Evolutionary conservation across 495 filamentous ascomycete species (phyloP), one percentile per base, ranked within the genome.

Genomic region (Niebla homalea): DNA sequence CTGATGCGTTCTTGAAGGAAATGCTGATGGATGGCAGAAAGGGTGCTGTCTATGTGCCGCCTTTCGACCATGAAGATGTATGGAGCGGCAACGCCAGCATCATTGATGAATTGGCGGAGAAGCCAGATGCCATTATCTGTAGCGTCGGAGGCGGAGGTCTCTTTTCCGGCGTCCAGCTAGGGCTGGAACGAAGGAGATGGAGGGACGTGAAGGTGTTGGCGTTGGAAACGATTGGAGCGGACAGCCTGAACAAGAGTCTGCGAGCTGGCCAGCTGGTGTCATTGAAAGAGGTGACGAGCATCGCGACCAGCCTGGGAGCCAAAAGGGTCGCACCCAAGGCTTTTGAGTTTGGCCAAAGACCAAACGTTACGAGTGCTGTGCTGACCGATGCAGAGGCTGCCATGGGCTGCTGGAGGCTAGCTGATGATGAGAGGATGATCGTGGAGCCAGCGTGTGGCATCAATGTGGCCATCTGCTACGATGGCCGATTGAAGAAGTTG

Each of bases 111-210:
- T 62, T 95, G 10, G 67, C 71, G 20, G 55, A 63, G 18, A 81
- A 87, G 62, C 62, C 85, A 50, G 82, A 88, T 57, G 84, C 77
- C 7, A 65, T 98, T 2, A 73, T 94, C 11, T 93, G 86, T 62
- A 84, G 74, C 54, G 87, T 95, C 41, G 92, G 90, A 11, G 92
- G 92, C 14, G 92, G 92, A 4, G 92, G 92, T 1, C 66, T 98
- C 38, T 71, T 95, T 35, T 83, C 81, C 51, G 90, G 90, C 1
- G 58, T 96, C 6, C 76, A 87, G 61, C 68, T 80, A 62, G 89
- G 87, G 8, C 61, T 95, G 8, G 77, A 85, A 52, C 52, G 59
- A 25, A 36, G 6, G 29, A 52, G 49, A 39, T 46, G 54, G 60
- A 55, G 18, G 20, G 50, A 59, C 43, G 75, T 80, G 2, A 66